Percentiles rank a stretch among this genome's conserved stretches.
These are phyloP conservation scores for Chalciporus piperatus DNA, from an alignment of 768 basidiomycete species.

Conservation along the genomic window DNA sequence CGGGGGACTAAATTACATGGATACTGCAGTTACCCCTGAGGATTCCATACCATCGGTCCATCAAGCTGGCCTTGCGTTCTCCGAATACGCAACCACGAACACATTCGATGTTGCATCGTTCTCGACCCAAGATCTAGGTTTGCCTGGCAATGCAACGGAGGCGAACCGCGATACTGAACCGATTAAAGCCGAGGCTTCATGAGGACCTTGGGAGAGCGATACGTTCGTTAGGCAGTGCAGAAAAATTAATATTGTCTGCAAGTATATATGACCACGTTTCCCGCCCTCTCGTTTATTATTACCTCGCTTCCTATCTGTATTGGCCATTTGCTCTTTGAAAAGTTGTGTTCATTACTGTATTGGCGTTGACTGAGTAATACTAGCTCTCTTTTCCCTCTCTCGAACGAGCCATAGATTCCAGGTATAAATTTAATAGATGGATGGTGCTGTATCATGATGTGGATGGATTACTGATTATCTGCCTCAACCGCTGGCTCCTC, in stretches of 20 bases:
- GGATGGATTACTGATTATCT: slow-evolving; percentile 31
- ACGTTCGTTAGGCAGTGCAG: slow-evolving; percentile 26
- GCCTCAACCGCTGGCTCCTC: slow-evolving; percentile 42
- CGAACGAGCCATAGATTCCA: slow-evolving; percentile 12
- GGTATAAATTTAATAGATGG: slow-evolving; percentile 19
- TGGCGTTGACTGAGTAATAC: slow-evolving; percentile 31
- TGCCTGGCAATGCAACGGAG: slow-evolving; percentile 55
- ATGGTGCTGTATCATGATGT: slow-evolving; percentile 10
- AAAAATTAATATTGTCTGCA: slow-evolving; percentile 30
- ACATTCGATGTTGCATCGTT: slow-evolving; percentile 73
- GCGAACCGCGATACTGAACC: slow-evolving; percentile 61
- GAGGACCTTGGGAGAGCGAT: slow-evolving; percentile 16
- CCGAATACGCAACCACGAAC: slow-evolving; percentile 64
- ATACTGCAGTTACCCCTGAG: slow-evolving; percentile 61
- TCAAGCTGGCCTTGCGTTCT: slow-evolving; percentile 62
- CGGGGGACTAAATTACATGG: slow-evolving; percentile 73
- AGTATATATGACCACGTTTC: slow-evolving; percentile 33
- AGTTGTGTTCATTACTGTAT: slow-evolving; percentile 37
- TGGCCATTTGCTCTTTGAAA: slow-evolving; percentile 32
- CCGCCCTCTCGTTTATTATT: slow-evolving; percentile 35
- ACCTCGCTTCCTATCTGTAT: slow-evolving; percentile 39
- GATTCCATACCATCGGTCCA: slow-evolving; percentile 60
- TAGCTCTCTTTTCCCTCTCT: slow-evolving; percentile 17
- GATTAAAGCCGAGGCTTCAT: slow-evolving; percentile 61
- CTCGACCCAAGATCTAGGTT: slow-evolving; percentile 61